Evolutionary conservation across 148 eudicot genomes (phyloP).

Genomic region (Hydrangea macrophylla): DNA sequence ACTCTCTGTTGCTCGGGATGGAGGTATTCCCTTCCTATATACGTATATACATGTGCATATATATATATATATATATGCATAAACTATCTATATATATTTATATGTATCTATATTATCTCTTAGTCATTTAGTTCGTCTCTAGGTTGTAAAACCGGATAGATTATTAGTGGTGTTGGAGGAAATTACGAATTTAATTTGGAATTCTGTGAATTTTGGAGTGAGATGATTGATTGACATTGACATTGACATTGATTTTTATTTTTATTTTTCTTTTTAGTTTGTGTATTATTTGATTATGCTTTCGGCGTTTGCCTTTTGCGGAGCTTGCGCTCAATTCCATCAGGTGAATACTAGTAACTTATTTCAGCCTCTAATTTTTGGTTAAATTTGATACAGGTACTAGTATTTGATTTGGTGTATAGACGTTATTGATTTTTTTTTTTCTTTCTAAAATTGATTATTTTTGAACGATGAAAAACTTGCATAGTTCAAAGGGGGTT

Average conservation of each 20-base stretch:
- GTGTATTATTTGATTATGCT: background rate
- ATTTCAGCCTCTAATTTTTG: background rate
- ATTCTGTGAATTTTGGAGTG: background rate
- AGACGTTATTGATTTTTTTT: background rate
- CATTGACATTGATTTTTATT: no score
- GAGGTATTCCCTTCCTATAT: slow-evolving; percentile 36
- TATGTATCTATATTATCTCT: background rate
- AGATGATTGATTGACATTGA: background rate
- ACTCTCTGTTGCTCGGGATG: slow-evolving; percentile 56
- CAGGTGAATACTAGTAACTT: background rate
- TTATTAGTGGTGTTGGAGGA: slow-evolving; percentile 8
- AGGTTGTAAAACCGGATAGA: background rate
- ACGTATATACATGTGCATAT: background rate
- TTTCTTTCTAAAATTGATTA: no score
- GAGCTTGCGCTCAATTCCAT: background rate
- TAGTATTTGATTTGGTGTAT: background rate
- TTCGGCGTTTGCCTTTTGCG: no score
- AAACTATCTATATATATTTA: background rate
- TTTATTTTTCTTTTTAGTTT: background rate
- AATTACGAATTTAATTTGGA: background rate
- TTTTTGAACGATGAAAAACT: no score
- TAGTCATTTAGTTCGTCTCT: background rate
- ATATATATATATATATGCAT: background rate
- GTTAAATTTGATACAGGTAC: background rate
- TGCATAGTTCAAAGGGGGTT: no score